Base-by-base conservation (phyloP, 2,329 filamentous ascomycete species). In the Ophiostoma sp. region DNA sequence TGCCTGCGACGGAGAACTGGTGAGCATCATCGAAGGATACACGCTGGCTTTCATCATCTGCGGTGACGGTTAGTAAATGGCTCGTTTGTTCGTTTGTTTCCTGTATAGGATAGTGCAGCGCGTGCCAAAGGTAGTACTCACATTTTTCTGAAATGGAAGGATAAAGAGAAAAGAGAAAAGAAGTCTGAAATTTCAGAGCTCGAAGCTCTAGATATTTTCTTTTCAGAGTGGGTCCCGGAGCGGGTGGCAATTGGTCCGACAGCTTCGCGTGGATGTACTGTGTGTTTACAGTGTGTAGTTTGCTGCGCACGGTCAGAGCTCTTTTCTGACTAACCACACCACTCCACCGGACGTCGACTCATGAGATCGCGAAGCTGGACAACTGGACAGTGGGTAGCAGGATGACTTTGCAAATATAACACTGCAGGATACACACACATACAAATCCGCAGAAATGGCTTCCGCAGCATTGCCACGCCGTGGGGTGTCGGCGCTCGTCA, bases 1-100 rank as follows among this genome's bases (percentile, higher is more conserved):
- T 87, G 85, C 83, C 83, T 83, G 83, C 85, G 83, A 84, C 85
- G 83, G 85, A 83, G 81, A 83, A 85, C 82, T 65, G 83, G 85
- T 84, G 85, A 91, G 86, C 84, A 85, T 98, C 95, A 96, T 68
- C 67, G 23, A 92, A 89, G 89, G 84, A 44, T 89, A 90, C 95
- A 98, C 94, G 88, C 92, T 74, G 88, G 92, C 92, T 97, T 96
- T 99, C 95, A 98, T 99, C 94, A 98, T 96, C 93, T 97, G 77
- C 3, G 68, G 67, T 75, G 69, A 76, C 81, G 69, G 76, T 82
- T 77, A 83, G 79, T 70, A 39, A 4, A 11, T 35, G 7, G 35
- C 15, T 36, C 20, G 6, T 33, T 15, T 11, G 36, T 8, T 39
- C 8, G 11, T 39, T 36, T n/a, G 60, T 8, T 48, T 20, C 17